Evolutionary conservation across 2,329 filamentous ascomycete genomes (phyloP), one percentile per base, ranked within the genome.

Genomic region (Aphanoascus verrucosus): DNA sequence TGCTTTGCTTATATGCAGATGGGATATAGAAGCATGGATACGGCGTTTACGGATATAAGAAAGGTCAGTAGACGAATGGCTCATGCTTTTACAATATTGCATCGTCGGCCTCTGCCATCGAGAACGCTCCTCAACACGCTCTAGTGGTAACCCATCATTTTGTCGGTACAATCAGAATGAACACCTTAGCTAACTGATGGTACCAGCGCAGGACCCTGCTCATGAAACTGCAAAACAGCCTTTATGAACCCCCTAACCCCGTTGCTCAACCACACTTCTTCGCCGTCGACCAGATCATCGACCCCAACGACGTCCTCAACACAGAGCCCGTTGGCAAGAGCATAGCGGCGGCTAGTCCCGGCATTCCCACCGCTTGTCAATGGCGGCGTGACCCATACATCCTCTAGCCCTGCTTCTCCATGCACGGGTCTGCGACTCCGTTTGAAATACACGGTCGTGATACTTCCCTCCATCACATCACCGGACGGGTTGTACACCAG

Each of bases 391-490:
- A 89, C 78, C 91, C 91, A 97, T 40, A 52, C 50, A 14, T 52
- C 50, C 31, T 52, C 50, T 48, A 72, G 71, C 3, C 75, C 67
- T 37, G 43, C 7, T 7, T 23, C 37, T 8, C 45, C 7, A 20
- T 14, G 31, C 14, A 40, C 15, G 28, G 34, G n/a, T 43, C 45
- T 46, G 32, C 52, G 58, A 43, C 86, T 81, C 12, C 50, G 50
- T 74, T 79, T 87, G 59, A 96, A 86, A 67, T 91, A 96, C 0
- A 86, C 81, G 0, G 85, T 94, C 0, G 86, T 90, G 14, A 86
- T 78, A 56, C 85, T 90, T 7, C 88, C 23, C 23, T 97, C 91
- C 79, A 94, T 94, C 35, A 96, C 70, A 47, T 28, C 78, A 1
- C 76, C 77, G 28, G 79, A 72, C 3, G 67, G 64, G 62, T 86